A percentile compares a stretch with the other conserved stretches of the same genome.
These are phyloP conservation scores for Plasmodium vinckei DNA, from an alignment of 169 alveolate species.

Conservation along the genomic window DNA sequence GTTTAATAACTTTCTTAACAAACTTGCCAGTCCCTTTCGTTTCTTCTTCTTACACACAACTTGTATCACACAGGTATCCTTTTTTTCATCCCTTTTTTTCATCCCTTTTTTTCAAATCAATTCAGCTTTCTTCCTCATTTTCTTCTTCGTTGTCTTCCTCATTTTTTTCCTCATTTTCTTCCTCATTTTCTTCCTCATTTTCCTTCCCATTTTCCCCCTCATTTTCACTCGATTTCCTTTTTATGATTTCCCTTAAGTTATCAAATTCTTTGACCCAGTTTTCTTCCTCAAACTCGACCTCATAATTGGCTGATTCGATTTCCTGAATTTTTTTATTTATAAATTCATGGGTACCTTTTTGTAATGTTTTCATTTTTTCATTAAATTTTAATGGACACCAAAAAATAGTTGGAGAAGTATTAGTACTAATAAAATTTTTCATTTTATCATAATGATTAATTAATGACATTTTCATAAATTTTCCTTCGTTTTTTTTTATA, in stretches of 20 bases:
- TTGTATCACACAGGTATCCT: too few relatives aligned
- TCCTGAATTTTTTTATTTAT: conserved; percentile 79
- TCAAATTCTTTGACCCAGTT: conserved; percentile 36
- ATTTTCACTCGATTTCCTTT: not conserved
- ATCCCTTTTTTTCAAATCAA: not conserved
- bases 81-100: too few relatives aligned
- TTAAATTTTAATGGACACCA: conserved; percentile 84
- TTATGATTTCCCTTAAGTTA: conserved; percentile 19
- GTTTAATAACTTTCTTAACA: not conserved
- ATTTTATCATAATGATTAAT: conserved; percentile 81
- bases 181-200: not conserved
- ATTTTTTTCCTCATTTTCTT: not conserved
- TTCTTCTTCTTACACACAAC: not conserved
- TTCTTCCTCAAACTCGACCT: conserved; percentile 54
- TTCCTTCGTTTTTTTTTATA: conserved; percentile 61
- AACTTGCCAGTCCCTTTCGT: not conserved
- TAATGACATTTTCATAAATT: conserved; percentile 74
- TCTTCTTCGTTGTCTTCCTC: not conserved
- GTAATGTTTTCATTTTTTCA: conserved; percentile 76
- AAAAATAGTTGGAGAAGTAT: conserved; percentile 83
- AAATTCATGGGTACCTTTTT: conserved; percentile 78
- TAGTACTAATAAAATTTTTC: conserved; percentile 84
- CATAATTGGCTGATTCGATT: conserved; percentile 77
- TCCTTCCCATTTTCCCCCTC: not conserved
- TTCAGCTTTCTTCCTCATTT: not conserved